Conservation (phyloP, 805 yeast genomes). For the Zygosaccharomyces bisporus region DNA sequence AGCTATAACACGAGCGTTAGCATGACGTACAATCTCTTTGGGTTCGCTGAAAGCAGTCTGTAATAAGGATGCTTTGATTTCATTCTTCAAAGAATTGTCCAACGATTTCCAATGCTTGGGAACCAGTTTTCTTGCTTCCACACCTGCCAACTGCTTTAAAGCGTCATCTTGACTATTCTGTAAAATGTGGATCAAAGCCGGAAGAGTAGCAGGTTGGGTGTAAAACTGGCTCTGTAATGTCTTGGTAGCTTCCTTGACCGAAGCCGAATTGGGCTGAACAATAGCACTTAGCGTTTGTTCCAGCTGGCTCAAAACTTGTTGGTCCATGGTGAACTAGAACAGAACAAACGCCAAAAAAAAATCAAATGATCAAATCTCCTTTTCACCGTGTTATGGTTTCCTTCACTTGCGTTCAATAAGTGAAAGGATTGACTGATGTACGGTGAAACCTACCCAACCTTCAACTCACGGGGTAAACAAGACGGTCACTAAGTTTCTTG, state of each 20-base stretch:
- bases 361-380: background rate
- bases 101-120: conserved; percentile 58
- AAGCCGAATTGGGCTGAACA: conserved; percentile 73
- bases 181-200: conserved; percentile 77
- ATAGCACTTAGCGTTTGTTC: conserved; percentile 78
- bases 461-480: background rate
- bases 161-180: conserved; percentile 67
- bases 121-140: conserved; percentile 87
- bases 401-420: background rate
- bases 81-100: conserved; percentile 47
- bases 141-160: conserved; percentile 89
- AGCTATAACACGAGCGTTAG: conserved; percentile 83
- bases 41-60: conserved; percentile 63
- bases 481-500: background rate
- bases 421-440: background rate
- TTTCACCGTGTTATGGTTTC: background rate
- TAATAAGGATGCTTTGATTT: conserved; percentile 66
- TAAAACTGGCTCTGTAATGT: conserved; percentile 72
- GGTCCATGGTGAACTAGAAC: conserved; percentile 50
- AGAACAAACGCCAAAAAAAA: conserved; percentile 1
- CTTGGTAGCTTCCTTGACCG: conserved; percentile 78
- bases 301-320: conserved; percentile 61
- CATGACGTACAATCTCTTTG: conserved; percentile 71
- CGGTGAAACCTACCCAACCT: background rate
- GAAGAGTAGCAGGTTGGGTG: conserved; percentile 64